Evolutionary conservation across 257 asterid species (phyloP).

Genomic region (Solanum acaule): DNA sequence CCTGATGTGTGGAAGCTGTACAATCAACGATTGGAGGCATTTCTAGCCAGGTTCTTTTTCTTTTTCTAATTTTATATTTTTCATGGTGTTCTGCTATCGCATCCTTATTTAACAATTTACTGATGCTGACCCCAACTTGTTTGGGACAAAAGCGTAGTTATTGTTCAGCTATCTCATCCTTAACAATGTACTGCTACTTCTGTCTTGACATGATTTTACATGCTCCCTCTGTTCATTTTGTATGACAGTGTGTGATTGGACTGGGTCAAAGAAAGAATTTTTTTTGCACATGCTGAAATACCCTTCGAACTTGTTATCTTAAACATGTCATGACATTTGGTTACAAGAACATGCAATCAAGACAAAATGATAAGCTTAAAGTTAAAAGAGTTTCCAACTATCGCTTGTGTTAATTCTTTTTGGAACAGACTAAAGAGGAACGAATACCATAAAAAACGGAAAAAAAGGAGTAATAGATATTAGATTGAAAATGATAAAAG

Average conservation of each 20-base stretch:
- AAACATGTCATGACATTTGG: background rate
- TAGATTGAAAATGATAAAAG: background rate
- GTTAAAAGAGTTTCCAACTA: background rate
- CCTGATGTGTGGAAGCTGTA: constrained; percentile 91
- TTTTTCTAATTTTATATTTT: background rate
- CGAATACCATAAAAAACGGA: background rate
- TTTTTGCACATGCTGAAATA: background rate
- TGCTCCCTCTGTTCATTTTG: background rate
- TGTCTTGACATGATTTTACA: background rate
- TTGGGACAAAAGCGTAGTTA: background rate
- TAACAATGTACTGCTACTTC: background rate
- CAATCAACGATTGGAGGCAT: constrained; percentile 76
- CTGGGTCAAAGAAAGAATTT: background rate
- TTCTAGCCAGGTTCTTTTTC: constrained; percentile 52
- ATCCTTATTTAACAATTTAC: background rate
- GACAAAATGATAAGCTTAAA: background rate
- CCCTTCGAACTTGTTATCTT: background rate
- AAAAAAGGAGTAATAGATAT: background rate
- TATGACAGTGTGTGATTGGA: background rate
- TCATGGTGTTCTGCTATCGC: background rate
- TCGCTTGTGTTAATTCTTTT: background rate
- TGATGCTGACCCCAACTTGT: background rate
- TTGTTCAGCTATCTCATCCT: background rate
- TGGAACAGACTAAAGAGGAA: background rate
- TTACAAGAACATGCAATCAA: background rate